These are phyloP conservation scores for Tricholomella constricta DNA, from an alignment of 768 basidiomycete genomes.

Conservation along the genomic window DNA sequence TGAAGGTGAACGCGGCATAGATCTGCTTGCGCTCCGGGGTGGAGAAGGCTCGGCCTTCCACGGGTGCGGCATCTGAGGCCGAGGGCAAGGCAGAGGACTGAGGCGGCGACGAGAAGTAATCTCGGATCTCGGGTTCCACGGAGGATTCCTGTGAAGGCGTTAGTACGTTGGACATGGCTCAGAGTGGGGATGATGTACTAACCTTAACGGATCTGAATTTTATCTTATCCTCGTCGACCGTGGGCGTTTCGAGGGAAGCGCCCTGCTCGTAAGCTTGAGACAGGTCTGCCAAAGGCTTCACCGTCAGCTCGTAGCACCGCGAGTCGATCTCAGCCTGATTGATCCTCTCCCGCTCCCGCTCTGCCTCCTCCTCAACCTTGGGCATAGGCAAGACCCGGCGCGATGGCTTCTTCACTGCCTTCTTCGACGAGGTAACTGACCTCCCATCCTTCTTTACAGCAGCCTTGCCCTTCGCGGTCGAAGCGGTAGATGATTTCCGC, in stretches of 20 bases:
- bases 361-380: slow-evolving; percentile 53
- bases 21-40: slow-evolving; percentile 76
- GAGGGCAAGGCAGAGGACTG: slow-evolving; percentile 31
- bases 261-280: slow-evolving; percentile 63
- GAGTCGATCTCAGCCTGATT: slow-evolving; percentile 64
- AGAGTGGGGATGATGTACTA: slow-evolving; percentile 21
- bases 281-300: slow-evolving; percentile 77
- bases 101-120: slow-evolving; percentile 47
- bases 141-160: slow-evolving; percentile 47
- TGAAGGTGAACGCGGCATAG: slow-evolving; percentile 78
- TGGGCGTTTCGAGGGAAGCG: slow-evolving; percentile 32
- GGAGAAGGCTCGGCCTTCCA: slow-evolving; percentile 49
- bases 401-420: slow-evolving; percentile 38
- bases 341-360: slow-evolving; percentile 32
- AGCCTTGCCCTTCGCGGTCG: slow-evolving; percentile 32
- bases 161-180: slow-evolving; percentile 10
- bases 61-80: slow-evolving; percentile 25
- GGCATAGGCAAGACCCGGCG: slow-evolving; percentile 62
- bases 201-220: slow-evolving; percentile 53
- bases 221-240: slow-evolving; percentile 33
- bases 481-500: slow-evolving; percentile 49
- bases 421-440: slow-evolving; percentile 32
- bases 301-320: slow-evolving; percentile 80
- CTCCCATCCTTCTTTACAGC: slow-evolving; percentile 42
- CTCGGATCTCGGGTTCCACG: slow-evolving; percentile 57